Conservation (phyloP, 2,329 filamentous ascomycete species). For the Cladosporium oxysporum region DNA sequence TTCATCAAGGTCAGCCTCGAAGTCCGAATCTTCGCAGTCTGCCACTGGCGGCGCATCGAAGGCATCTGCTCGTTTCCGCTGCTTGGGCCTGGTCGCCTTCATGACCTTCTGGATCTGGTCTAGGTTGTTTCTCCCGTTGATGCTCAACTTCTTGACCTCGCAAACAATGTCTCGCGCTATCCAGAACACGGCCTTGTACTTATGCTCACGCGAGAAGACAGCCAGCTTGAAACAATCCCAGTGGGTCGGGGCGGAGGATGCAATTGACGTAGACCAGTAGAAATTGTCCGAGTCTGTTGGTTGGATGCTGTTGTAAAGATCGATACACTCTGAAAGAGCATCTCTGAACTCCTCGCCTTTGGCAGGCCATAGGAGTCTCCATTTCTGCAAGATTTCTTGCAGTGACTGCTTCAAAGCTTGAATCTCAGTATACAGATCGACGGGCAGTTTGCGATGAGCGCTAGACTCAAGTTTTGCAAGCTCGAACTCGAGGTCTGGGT, state of each 20-base stretch:
- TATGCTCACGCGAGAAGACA: constrained; percentile 20
- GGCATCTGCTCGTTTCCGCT: neutral
- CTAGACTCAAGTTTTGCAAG: neutral
- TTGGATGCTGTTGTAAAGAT: neutral
- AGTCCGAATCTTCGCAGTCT: neutral
- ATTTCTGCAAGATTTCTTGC: neutral
- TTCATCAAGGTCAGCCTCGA: neutral
- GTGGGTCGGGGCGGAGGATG: neutral
- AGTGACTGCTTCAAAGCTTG: neutral
- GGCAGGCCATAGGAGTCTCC: neutral
- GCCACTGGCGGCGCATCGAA: neutral
- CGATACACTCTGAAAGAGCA: constrained; percentile 5
- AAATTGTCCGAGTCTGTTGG: neutral
- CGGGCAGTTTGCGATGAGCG: neutral
- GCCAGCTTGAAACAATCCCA: constrained; percentile 18
- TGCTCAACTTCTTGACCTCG: constrained; percentile 13
- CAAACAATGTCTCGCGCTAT: constrained; percentile 3
- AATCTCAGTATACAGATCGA: neutral
- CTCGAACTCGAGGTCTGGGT: neutral
- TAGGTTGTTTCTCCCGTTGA: neutral
- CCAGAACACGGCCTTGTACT: constrained; percentile 1
- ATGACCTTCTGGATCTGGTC: neutral
- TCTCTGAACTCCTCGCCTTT: neutral
- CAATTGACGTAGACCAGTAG: neutral
- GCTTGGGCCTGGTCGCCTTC: constrained; percentile 4